These are phyloP conservation scores for Aspergillus sparsus DNA, from an alignment of 495 filamentous ascomycete genomes.

Conservation along the genomic window DNA sequence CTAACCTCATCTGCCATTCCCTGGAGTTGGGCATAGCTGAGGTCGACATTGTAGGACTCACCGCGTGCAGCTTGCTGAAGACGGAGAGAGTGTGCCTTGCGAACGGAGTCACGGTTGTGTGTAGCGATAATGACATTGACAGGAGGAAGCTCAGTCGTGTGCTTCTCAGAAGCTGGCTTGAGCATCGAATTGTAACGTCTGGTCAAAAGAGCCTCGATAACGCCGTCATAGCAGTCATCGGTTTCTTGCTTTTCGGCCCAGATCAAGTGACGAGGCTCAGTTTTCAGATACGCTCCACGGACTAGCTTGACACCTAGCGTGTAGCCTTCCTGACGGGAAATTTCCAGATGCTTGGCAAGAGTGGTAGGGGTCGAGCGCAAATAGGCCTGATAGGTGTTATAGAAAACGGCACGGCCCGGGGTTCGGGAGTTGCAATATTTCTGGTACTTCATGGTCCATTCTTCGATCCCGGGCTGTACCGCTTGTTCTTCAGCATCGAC, in stretches of 20 bases:
- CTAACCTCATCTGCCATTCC: conserved; percentile 97
- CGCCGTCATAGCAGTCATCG: conserved; percentile 62
- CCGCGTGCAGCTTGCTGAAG: conserved; percentile 48
- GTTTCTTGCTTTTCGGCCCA: conserved; percentile 84
- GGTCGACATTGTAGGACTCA: conserved; percentile 51
- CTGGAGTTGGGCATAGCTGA: conserved; percentile 88
- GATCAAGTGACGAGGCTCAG: conserved; percentile 76
- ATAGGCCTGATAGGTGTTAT: conserved; percentile 83
- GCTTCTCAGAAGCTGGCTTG: conserved; percentile 36
- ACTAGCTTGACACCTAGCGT: conserved; percentile 90
- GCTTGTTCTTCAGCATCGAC: conserved; percentile 88
- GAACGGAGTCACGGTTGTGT: conserved; percentile 86
- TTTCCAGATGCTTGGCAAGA: conserved; percentile 66
- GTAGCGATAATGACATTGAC: conserved; percentile 79
- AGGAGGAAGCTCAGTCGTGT: conserved; percentile 53
- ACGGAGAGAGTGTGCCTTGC: conserved; percentile 63
- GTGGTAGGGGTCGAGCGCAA: conserved; percentile 67
- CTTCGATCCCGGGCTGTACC: conserved; percentile 80
- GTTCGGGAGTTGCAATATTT: conserved; percentile 70
- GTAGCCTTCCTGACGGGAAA: conserved; percentile 66
- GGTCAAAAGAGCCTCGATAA: conserved; percentile 58
- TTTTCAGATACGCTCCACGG: conserved; percentile 83
- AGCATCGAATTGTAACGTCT: conserved; percentile 56
- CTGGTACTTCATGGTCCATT: conserved; percentile 80
- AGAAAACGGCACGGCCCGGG: conserved; percentile 63